Evolutionary conservation across 129 eudicot genomes (phyloP), one percentile per base, ranked within the genome.

Genomic region (Flaveria bidentis): DNA sequence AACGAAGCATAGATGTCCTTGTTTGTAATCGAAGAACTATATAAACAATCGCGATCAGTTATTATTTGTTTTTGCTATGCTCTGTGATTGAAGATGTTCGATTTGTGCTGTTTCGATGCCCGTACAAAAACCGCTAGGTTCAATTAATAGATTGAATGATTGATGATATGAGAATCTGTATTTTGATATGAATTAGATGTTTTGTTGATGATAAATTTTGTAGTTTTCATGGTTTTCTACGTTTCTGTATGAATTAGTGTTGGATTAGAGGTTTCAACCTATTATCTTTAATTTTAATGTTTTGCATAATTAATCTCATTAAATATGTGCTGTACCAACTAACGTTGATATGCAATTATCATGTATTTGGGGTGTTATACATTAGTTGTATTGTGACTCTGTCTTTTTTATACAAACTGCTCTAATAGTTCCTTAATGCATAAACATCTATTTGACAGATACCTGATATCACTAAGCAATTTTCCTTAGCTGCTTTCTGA

Each of bases 391-490:
- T n/a, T 11, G 41, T 60, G 39, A 23, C 12, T 12, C 8, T 66
- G 39, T 33, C 39, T 33, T 33, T 30, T 33, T 0, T 33, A 0
- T 33, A 33, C 39, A 33, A 33, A 33, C 39, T 33, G 39, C 7
- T 1, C 60, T 2, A 18, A 0, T 20, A 17, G 62, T 8, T 55
- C 14, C 4, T 30, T 46, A 63, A 28, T 6, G 22, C 49, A 6
- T 63, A 36, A 7, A 13, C 45, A 60, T 78, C n/a, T 46, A 14
- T 65, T 63, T 72, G 60, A 64, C 83, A 80, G 74, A 80, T 80
- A 50, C 51, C 1, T 26, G 7, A 51, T 52, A 46, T 52, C 10
- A 28, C 12, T 41, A 42, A 41, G 18, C 73, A 51, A 72, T 15
- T 36, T 25, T 41, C 47, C 13, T 12, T 73, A 51, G 61, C 82